A percentile compares a stretch with the other conserved stretches of the same genome.
Evolutionary conservation across 2,329 filamentous ascomycete species (phyloP).

Genomic region (Penicillium sp.): DNA sequence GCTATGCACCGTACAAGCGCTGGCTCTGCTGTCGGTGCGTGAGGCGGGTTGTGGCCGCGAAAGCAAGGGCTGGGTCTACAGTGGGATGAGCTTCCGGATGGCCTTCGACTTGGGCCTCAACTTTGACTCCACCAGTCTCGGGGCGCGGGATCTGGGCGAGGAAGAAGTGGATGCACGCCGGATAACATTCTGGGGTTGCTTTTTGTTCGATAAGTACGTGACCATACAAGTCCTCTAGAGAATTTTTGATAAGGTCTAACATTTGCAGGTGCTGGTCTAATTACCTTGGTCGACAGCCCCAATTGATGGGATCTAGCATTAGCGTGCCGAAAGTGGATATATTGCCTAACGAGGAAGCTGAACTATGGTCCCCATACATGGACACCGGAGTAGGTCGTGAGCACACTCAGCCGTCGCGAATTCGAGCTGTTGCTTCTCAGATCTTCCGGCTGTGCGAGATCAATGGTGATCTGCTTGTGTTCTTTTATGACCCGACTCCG

Average conservation of each 20-base stretch:
- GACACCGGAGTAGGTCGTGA: slow-evolving; percentile 68
- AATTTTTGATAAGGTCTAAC: too few relatives aligned
- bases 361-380: slow-evolving; percentile 79
- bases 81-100: slow-evolving; percentile 97
- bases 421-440: slow-evolving; percentile 70
- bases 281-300: slow-evolving; percentile 82
- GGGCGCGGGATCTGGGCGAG: slow-evolving; percentile 58
- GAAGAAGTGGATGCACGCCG: slow-evolving; percentile 79
- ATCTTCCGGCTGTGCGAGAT: slow-evolving; percentile 82
- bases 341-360: slow-evolving; percentile 77
- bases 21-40: slow-evolving; percentile 89
- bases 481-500: slow-evolving; percentile 80
- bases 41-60: slow-evolving; percentile 91
- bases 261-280: slow-evolving; percentile 74
- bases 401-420: slow-evolving; percentile 70
- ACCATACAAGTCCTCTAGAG: neutral
- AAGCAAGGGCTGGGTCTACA: slow-evolving; percentile 95
- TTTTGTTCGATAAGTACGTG: slow-evolving; percentile 79
- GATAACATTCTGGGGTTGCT: slow-evolving; percentile 96
- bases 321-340: slow-evolving; percentile 85
- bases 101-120: slow-evolving; percentile 88
- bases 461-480: slow-evolving; percentile 76
- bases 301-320: slow-evolving; percentile 68
- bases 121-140: slow-evolving; percentile 63
- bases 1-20: slow-evolving; percentile 81